Conservation (phyloP, 768 basidiomycete genomes). For the Rhodotorula toruloides region DNA sequence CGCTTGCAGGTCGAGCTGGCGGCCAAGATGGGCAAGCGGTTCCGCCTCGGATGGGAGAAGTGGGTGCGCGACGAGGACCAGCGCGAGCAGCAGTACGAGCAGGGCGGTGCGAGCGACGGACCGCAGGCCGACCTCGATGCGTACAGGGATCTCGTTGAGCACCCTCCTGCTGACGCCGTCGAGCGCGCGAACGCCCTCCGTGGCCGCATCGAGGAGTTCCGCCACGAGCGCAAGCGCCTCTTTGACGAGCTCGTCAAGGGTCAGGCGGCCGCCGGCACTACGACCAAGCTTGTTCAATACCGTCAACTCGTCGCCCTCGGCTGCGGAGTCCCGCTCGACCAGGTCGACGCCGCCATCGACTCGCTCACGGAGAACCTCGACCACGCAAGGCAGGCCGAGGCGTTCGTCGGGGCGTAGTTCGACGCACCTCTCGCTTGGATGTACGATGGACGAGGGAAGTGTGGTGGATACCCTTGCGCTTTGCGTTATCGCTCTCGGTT, state of each 20-base stretch:
- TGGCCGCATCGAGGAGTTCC: conserved; percentile 61
- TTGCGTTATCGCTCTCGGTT: too few species aligned
- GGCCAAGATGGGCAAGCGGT: conserved; percentile 71
- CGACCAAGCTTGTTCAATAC: conserved; percentile 82
- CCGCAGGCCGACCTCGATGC: conserved; percentile 38
- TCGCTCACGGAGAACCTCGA: conserved; percentile 64
- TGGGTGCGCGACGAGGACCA: conserved; percentile 82
- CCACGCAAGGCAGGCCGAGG: not conserved
- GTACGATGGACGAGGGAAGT: too few species aligned
- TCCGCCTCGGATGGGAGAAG: conserved; percentile 83
- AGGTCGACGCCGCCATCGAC: conserved; percentile 78
- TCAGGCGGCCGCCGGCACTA: conserved; percentile 84
- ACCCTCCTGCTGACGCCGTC: conserved; percentile 57
- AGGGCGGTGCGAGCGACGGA: not conserved
- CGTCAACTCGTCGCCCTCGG: conserved; percentile 80
- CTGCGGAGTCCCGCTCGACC: conserved; percentile 79
- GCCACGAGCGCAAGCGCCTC: conserved; percentile 63
- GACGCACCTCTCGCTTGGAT: too few species aligned
- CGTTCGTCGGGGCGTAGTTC: not conserved
- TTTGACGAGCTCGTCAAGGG: conserved; percentile 57
- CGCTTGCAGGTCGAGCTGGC: conserved; percentile 63
- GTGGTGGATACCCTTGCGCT: too few species aligned
- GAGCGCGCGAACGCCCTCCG: conserved; percentile 55
- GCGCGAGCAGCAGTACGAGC: conserved; percentile 57
- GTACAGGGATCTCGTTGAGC: conserved; percentile 17